Base-by-base conservation (phyloP, 495 filamentous ascomycete species). In the Parmelia sp. region DNA sequence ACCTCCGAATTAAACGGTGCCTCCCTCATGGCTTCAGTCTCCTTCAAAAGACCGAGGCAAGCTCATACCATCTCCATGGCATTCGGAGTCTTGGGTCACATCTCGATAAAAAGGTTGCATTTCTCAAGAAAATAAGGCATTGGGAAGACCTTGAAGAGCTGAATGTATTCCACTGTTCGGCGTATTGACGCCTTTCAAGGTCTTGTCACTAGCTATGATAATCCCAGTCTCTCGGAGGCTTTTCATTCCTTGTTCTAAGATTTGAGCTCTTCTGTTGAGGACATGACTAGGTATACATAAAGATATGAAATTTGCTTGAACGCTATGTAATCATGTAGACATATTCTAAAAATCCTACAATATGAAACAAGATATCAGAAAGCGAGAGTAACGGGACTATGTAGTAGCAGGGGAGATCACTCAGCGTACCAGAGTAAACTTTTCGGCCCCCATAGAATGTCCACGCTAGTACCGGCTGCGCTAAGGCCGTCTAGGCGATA, bases 31-130 rank as follows among this genome's bases (percentile, higher is more conserved):
- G 83, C 83, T 69, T 90, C 86, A 15, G 86, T 87, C 71, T 90
- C 86, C 69, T 86, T 88, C 68, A 90, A 79, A 12, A 88, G 87
- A 63, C n/a, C 83, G 86, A 0, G 88, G 87, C 57, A 88, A 6
- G 23, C n/a, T 29, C 6, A n/a, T 44, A 12, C n/a, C 2, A 35
- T 21, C 47, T 11, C 39, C 57, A 33, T 29, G 12, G 6, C 33
- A 14, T 5, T 44, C 27, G 10, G 40, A 51, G 10, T 39, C 27
- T 4, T 61, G 60, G 7, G 35, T 10, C 17, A 55, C 27, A 21
- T 47, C 60, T 36, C 19, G 14, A 33, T 15, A 19, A 29, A 37
- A 42, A 15, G 2, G 25, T 53, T 4, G 27, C 42, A 19, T 33
- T 53, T 53, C 45, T 3, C 3, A 3, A 45, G 35, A 21, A 11